A percentile compares a stretch with the other conserved stretches of the same genome.
Evolutionary conservation across 306 rosid species (phyloP).

Genomic region (Delonix regia): DNA sequence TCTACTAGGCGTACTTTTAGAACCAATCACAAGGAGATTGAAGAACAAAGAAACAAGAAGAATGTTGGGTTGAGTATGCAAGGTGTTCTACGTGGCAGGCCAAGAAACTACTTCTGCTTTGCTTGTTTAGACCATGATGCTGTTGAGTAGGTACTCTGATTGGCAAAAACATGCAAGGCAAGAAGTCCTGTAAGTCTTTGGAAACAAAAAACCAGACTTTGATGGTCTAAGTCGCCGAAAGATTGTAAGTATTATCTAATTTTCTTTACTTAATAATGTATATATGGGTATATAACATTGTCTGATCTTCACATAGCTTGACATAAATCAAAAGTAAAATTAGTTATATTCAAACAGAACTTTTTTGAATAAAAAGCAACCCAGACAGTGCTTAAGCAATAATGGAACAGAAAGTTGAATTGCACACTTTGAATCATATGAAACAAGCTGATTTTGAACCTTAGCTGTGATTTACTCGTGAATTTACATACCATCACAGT

Average conservation of each 20-base stretch:
- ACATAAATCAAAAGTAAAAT: too few relatives aligned
- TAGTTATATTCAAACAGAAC: too few relatives aligned
- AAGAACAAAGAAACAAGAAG: not conserved
- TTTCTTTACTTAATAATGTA: too few relatives aligned
- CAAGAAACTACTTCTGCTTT: not conserved
- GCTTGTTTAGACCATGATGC: conserved; percentile 3
- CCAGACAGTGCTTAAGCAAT: too few relatives aligned
- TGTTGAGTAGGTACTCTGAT: not conserved
- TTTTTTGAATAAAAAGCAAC: too few relatives aligned
- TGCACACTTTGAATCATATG: too few relatives aligned
- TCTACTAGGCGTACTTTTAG: conserved; percentile 23
- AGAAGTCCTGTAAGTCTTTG: not conserved
- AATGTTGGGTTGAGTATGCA: not conserved
- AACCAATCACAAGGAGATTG: not conserved
- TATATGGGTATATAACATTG: too few relatives aligned
- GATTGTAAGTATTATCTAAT: not conserved
- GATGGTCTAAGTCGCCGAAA: not conserved
- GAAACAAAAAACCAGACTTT: not conserved
- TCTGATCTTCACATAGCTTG: too few relatives aligned
- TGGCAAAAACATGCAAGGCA: not conserved
- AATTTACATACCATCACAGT: not conserved
- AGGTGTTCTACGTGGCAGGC: not conserved
- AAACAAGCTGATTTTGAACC: too few relatives aligned
- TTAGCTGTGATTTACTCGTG: too few relatives aligned
- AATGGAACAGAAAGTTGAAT: too few relatives aligned